Base-by-base conservation (phyloP, 179 eudicot genomes). In the Actinidia polygama region DNA sequence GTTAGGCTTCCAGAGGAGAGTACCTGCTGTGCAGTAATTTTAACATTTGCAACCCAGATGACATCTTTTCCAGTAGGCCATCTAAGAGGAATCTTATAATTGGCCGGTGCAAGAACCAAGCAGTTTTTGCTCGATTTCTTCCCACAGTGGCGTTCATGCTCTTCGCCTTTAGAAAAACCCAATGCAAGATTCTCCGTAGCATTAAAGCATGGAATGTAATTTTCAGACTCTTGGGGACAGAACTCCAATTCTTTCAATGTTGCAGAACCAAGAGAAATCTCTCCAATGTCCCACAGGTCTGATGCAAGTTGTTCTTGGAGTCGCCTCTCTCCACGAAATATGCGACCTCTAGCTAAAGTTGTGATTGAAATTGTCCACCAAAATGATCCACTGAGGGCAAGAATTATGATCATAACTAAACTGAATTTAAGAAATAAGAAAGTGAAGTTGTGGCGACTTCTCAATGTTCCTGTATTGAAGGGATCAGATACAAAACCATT, bases 11-110 rank as follows among this genome's bases (percentile, higher is more conserved):
- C 98, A 73, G 99, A 97, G 47, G 97, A 91, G 83, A 94, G 95
- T 44, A 97, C 98, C 90, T 97, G 97, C 86, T 97, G 91, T 67
- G 98, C 99, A 64, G 97, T 93, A 84, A 97, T 93, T 84, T 90
- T 95, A 51, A 97, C 98, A 91, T 97, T 97, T 11, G 91, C 94
- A 85, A 91, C 88, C 99, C 98, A 97, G 78, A 97, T 97, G 77
- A 97, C 95, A 90, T 97, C 99, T 86, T 88, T 91, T 80, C 99
- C 99, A 63, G 94, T 89, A 79, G 99, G 99, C 98, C 98, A 97
- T 82, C 99, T 85, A 14, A 93, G 93, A 77, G 99, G 99, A 85
- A 90, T 86, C 85, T 80, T 91, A 86, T 97, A 97, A 78, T 90
- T 90, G 26, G 78, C 77, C 67, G 99, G 99, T 23, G 98, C 87